Conservation (phyloP, 73 alveolate species). For the Paramecium caudatum region DNA sequence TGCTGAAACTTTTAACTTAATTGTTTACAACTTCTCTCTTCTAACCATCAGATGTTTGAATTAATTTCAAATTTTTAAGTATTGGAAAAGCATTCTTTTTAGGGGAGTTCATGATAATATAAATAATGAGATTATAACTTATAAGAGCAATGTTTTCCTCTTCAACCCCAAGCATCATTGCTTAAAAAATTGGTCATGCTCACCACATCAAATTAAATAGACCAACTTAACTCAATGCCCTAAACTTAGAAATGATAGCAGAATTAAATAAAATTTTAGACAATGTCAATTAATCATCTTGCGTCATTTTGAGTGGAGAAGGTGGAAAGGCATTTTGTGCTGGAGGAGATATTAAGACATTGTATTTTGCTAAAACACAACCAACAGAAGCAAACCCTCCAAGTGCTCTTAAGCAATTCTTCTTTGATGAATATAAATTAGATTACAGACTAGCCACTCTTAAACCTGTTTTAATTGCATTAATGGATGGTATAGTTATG, state of each 20-base stretch:
- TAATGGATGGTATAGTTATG: slow-evolving; percentile 97
- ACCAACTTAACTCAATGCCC: slow-evolving; percentile 86
- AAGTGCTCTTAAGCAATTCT: slow-evolving; percentile 75
- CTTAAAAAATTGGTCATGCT: slow-evolving; percentile 13
- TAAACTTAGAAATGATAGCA: slow-evolving; percentile 85
- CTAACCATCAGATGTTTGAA: slow-evolving; percentile 13
- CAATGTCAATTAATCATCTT: slow-evolving; percentile 76
- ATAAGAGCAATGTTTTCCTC: slow-evolving; percentile 48
- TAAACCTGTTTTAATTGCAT: slow-evolving; percentile 87
- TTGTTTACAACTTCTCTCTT: background rate
- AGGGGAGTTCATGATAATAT: slow-evolving; percentile 16
- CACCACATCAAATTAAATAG: slow-evolving; percentile 79
- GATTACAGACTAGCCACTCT: slow-evolving; percentile 86
- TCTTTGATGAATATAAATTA: slow-evolving; percentile 82
- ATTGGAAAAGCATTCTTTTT: slow-evolving; percentile 49
- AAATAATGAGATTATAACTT: background rate
- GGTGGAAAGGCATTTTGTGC: slow-evolving; percentile 98
- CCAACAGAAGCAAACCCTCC: slow-evolving; percentile 75
- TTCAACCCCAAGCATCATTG: background rate
- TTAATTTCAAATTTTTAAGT: background rate
- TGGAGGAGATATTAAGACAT: slow-evolving; percentile 94
- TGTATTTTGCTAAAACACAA: slow-evolving; percentile 81
- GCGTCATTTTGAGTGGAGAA: slow-evolving; percentile 86
- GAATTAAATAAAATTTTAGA: slow-evolving; percentile 70
- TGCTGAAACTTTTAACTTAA: slow-evolving; percentile 3